Evolutionary conservation across 441 rosid genomes (phyloP).

Genomic region (Bruguiera hainesii): DNA sequence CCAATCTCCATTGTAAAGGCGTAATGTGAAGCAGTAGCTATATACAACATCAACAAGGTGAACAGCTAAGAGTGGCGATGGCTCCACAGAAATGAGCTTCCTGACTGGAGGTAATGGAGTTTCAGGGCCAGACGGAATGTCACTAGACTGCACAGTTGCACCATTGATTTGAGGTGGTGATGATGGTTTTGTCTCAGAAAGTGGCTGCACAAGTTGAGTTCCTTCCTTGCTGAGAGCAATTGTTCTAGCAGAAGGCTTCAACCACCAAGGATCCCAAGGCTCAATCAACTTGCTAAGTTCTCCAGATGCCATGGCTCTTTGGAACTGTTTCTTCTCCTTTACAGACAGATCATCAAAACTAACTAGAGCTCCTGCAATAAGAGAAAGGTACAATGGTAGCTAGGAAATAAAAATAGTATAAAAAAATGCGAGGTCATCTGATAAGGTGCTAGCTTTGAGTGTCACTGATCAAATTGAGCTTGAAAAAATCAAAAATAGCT

Average conservation of each 20-base stretch:
- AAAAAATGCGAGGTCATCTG: not conserved
- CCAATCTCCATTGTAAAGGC: constrained; percentile 91
- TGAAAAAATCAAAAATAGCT: no score
- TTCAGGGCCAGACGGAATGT: constrained; percentile 70
- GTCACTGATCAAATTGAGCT: not conserved
- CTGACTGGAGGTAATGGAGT: constrained; percentile 46
- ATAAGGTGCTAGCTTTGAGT: not conserved
- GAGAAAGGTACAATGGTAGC: not conserved
- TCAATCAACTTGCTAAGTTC: constrained; percentile 79
- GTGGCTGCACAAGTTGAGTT: constrained; percentile 54
- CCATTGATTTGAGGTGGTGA: constrained; percentile 22
- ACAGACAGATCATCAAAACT: constrained; percentile 58
- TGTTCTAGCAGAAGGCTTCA: constrained; percentile 57
- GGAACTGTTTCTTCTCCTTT: constrained; percentile 74
- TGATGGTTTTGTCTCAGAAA: constrained; percentile 28
- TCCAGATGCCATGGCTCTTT: constrained; percentile 78
- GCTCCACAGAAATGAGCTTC: constrained; percentile 55
- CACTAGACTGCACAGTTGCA: constrained; percentile 31
- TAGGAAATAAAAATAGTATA: not conserved
- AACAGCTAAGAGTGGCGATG: constrained; percentile 66
- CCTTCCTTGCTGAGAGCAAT: constrained; percentile 61
- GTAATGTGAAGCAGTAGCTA: constrained; percentile 73
- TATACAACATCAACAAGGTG: constrained; percentile 73
- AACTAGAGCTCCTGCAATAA: constrained; percentile 44
- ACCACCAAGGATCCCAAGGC: constrained; percentile 99